Evolutionary conservation across 495 filamentous ascomycete species (phyloP).

Genomic region (Xylaria castorea): DNA sequence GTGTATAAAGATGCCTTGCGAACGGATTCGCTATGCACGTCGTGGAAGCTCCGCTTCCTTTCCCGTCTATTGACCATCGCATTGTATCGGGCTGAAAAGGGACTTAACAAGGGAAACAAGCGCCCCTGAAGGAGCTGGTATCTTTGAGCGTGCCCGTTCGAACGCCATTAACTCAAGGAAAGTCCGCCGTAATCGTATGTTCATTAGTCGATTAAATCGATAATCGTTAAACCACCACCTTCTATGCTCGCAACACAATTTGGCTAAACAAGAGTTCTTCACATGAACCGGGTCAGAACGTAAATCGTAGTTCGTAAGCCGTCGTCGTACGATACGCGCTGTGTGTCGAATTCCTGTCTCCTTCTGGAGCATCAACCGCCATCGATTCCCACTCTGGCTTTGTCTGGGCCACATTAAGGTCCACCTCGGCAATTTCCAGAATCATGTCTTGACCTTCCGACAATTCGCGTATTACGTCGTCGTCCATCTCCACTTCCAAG

Average conservation of each 20-base stretch:
- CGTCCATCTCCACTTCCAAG: slow-evolving; percentile 84
- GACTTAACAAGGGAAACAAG: slow-evolving; percentile 4
- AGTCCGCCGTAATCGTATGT: slow-evolving; percentile 14
- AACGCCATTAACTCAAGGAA: slow-evolving; percentile 23
- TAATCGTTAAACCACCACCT: background rate
- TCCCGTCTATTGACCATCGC: slow-evolving; percentile 20
- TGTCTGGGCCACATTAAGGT: slow-evolving; percentile 38
- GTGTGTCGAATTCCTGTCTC: slow-evolving; percentile 45
- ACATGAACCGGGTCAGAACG: slow-evolving; percentile 45
- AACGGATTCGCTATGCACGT: background rate
- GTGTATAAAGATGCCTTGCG: background rate
- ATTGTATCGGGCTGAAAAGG: background rate
- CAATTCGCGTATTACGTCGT: slow-evolving; percentile 86
- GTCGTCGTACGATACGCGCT: slow-evolving; percentile 44
- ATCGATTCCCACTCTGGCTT: slow-evolving; percentile 62
- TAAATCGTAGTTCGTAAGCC: slow-evolving; percentile 56
- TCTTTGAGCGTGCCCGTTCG: slow-evolving; percentile 8
- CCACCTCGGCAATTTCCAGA: slow-evolving; percentile 55
- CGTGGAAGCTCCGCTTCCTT: background rate
- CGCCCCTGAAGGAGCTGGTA: slow-evolving; percentile 13
- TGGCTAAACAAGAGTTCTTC: background rate
- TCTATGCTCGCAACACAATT: slow-evolving; percentile 16
- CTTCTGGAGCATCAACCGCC: slow-evolving; percentile 51
- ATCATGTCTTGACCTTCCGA: slow-evolving; percentile 91
- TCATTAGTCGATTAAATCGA: slow-evolving; percentile 11